Conservation (phyloP, 352 stramenopile genomes). For the Phytophthora pini region DNA sequence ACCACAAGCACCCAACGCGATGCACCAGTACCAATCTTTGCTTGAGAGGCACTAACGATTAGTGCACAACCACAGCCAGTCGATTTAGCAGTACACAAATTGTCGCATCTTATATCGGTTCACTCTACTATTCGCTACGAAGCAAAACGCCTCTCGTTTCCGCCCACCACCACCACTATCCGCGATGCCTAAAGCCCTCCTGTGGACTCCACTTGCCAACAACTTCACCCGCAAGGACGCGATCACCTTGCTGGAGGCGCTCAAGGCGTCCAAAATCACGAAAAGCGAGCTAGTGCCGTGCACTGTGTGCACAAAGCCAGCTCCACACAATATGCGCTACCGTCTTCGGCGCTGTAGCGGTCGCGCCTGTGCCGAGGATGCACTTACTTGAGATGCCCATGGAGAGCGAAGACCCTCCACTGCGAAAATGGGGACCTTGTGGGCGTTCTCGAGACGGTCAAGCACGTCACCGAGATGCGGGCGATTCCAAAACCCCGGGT, state of each 20-base stretch:
- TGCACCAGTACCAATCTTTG: background rate
- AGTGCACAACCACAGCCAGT: background rate
- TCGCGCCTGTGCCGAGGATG: background rate
- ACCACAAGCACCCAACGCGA: background rate
- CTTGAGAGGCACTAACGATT: background rate
- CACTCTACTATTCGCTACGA: background rate
- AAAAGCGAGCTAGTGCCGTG: constrained; percentile 8
- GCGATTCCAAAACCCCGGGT: background rate
- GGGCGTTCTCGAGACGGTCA: background rate
- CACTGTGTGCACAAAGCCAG: background rate
- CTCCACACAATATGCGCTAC: constrained; percentile 9
- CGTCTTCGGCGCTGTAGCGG: background rate
- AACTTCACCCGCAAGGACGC: background rate
- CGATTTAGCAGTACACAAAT: background rate
- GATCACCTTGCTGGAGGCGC: background rate
- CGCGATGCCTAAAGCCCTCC: background rate
- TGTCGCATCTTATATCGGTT: background rate
- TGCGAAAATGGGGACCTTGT: constrained; percentile 4
- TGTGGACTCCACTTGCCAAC: constrained; percentile 4
- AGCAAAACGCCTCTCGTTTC: background rate
- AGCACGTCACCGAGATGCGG: constrained; percentile 1
- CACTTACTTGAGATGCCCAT: constrained; percentile 3
- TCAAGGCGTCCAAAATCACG: constrained; percentile 8
- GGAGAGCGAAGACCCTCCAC: background rate
- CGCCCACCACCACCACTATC: background rate